A percentile compares a stretch with the other conserved stretches of the same genome.
Evolutionary conservation across 352 stramenopile species (phyloP).

Genomic region (Peronospora destructor): DNA sequence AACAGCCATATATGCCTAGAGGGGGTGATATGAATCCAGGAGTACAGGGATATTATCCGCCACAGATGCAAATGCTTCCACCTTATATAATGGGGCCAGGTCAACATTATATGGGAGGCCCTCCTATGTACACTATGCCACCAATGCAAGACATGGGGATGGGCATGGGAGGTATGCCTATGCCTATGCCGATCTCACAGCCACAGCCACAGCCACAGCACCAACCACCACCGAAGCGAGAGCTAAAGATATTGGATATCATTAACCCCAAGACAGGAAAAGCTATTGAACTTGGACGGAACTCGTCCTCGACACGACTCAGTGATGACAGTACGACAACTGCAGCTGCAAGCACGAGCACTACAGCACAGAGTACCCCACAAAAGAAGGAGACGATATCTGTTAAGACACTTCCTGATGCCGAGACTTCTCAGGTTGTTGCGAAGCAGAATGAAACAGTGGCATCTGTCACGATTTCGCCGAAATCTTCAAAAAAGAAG

Average conservation of each 20-base stretch:
- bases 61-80: constrained; percentile 38
- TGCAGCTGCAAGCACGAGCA: constrained; percentile 12
- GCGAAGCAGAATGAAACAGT: constrained; percentile 20
- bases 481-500: constrained; percentile 20
- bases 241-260: constrained; percentile 44
- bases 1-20: constrained; percentile 36
- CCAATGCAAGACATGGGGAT: constrained; percentile 42
- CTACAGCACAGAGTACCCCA: constrained; percentile 27
- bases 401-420: constrained; percentile 2
- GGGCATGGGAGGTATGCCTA: constrained; percentile 33
- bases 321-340: constrained; percentile 15
- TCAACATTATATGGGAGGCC: constrained; percentile 32
- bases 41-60: constrained; percentile 40
- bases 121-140: constrained; percentile 39
- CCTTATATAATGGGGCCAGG: constrained; percentile 43
- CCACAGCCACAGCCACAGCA: constrained; percentile 27
- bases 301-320: constrained; percentile 8
- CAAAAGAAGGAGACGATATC: constrained; percentile 27
- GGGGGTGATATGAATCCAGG: constrained; percentile 34
- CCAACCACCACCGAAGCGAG: constrained; percentile 38
- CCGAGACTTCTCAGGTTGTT: constrained; percentile 8
- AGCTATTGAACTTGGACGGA: constrained; percentile 29
- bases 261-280: constrained; percentile 48
- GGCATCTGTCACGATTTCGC: constrained; percentile 18
- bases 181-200: constrained; percentile 30